phyloP scores from a whole-genome alignment of 139 green algal species.

The Coccomyxa sp. region DNA sequence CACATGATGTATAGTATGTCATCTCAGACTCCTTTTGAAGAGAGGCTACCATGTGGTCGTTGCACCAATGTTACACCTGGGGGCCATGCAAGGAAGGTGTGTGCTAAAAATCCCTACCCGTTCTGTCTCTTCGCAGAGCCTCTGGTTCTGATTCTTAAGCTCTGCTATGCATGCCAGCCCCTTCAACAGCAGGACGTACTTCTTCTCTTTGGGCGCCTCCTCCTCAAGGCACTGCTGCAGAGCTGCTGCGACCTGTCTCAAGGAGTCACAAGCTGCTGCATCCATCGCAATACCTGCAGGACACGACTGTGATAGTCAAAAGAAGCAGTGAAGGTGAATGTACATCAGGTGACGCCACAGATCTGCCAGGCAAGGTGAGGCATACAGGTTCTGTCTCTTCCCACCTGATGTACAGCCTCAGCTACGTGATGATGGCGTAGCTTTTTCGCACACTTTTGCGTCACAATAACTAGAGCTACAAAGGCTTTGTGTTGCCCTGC shows the following conservation, averaged over 20 bases:
- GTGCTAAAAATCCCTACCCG: not conserved
- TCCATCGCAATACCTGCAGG: not conserved
- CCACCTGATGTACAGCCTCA: too few species aligned
- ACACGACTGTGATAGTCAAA: not conserved
- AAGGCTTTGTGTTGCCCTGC: too few species aligned
- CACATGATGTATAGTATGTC: not conserved
- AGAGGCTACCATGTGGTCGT: not conserved
- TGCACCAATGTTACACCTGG: not conserved
- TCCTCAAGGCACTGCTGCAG: not conserved
- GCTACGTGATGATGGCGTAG: too few species aligned
- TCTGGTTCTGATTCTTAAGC: not conserved
- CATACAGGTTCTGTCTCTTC: too few species aligned
- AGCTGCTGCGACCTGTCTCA: not conserved
- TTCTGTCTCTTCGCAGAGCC: not conserved
- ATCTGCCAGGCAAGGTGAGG: not conserved
- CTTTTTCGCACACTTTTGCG: not conserved
- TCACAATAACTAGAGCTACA: not conserved
- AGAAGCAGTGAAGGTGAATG: not conserved
- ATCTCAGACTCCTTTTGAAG: not conserved
- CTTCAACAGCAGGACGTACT: not conserved
- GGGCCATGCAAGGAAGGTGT: not conserved
- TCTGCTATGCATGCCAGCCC: not conserved
- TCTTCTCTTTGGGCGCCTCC: not conserved
- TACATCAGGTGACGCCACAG: not conserved
- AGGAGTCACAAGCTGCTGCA: not conserved